Evolutionary conservation across 2,329 filamentous ascomycete genomes (phyloP).

Genomic region (Calonectria fujianensis): DNA sequence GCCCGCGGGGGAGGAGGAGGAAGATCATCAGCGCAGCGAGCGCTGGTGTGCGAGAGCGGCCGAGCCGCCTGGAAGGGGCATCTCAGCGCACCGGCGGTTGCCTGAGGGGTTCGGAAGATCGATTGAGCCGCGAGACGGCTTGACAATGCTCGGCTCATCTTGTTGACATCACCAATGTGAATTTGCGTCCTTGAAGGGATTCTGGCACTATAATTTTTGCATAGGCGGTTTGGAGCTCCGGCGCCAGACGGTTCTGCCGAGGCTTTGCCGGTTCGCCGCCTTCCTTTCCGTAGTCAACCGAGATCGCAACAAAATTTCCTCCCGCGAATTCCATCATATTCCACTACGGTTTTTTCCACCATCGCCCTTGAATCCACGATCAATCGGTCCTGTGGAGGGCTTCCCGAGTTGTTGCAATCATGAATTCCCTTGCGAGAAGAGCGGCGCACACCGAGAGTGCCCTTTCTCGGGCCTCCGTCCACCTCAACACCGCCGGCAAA

Average conservation of each 20-base stretch:
- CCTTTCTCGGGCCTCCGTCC: conserved; percentile 64
- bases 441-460: conserved; percentile 63
- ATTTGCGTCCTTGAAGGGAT: conserved; percentile 42
- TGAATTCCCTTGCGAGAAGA: conserved; percentile 69
- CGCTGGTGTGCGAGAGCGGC: conserved; percentile 64
- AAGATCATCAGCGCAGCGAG: conserved; percentile 54
- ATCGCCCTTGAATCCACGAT: conserved; percentile 53
- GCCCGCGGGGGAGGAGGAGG: conserved; percentile 47
- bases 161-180: conserved; percentile 55
- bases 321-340: conserved; percentile 56
- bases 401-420: conserved; percentile 58
- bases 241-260: conserved; percentile 51
- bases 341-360: conserved; percentile 52
- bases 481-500: conserved; percentile 63
- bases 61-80: conserved; percentile 54
- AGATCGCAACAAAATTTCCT: conserved; percentile 64
- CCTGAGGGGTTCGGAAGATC: conserved; percentile 55
- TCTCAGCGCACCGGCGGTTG: conserved; percentile 44
- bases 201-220: conserved; percentile 54
- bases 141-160: conserved; percentile 67
- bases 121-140: conserved; percentile 66
- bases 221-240: conserved; percentile 25
- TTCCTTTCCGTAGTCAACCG: conserved; percentile 59
- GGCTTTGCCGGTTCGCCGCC: conserved; percentile 61
- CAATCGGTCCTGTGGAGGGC: conserved; percentile 56